Evolutionary conservation across 805 yeast species (phyloP), one percentile per base, ranked within the genome.

Genomic region (Vanderwaltozyma yarrowii): DNA sequence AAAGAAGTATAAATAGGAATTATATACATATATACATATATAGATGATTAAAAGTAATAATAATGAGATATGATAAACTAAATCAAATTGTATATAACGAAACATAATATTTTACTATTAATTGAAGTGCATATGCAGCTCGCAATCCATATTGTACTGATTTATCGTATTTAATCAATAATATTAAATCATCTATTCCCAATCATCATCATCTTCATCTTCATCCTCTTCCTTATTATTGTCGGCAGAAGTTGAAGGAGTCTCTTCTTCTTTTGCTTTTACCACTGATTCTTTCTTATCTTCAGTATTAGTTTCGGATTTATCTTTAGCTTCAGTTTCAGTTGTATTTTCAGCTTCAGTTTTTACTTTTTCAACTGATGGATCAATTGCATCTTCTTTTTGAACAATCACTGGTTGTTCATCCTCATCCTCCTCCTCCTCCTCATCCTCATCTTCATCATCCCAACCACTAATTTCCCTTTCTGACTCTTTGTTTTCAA

Each of bases 181-280:
- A n/a, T n/a, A n/a, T n/a, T n/a, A n/a, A n/a, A 29, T 8, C 8
- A 12, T 26, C 37, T 51, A 74, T 54, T 76, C 82, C 81, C 81
- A 75, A 48, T 75, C 81, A 46, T 73, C 79, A 35, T 74, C 78
- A n/a, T 62, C 67, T 5, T 66, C 69, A 6, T 65, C 69, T 4
- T 57, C 65, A 9, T 56, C 61, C 9, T 52, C 57, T 8, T 26
- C 20, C 23, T 21, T 23, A 2, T 49, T 58, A 21, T 21, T 21
- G 9, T 21, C 23, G 9, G 9, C 23, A 21, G 23, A 9, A 21
- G 23, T 21, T 21, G 6, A 6, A 21, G 23, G 6, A 7, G 6
- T 9, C 11, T 50, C 54, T 4, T 44, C 52, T 5, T 45, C 58
- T 4, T 46, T 49, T 3, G 33, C 30, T 16, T 35, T 29, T 28